Conservation (phyloP, 768 basidiomycete genomes). For the Tephrocybe sp. region DNA sequence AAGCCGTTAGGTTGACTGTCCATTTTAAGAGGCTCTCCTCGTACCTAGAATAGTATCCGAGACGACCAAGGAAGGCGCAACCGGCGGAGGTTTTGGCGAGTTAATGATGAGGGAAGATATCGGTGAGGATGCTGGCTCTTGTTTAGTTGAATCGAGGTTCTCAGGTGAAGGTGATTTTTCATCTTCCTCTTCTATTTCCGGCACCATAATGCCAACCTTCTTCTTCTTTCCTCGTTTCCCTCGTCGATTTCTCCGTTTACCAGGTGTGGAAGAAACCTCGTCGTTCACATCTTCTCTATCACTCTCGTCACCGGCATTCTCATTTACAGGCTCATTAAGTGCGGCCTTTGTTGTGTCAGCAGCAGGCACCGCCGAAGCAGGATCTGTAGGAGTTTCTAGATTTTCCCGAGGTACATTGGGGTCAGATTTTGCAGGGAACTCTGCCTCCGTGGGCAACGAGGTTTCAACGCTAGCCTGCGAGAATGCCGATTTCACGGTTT, state of each 20-base stretch:
- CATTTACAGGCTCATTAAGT: slow-evolving; percentile 5
- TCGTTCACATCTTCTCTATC: slow-evolving; percentile 45
- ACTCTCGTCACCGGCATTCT: slow-evolving; percentile 52
- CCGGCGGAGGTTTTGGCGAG: slow-evolving; percentile 24
- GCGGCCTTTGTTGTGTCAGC: neutral
- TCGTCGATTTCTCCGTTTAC: slow-evolving; percentile 43
- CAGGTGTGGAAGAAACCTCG: slow-evolving; percentile 36
- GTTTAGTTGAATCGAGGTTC: slow-evolving; percentile 5
- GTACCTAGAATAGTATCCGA: slow-evolving; percentile 75
- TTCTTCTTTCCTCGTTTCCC: slow-evolving; percentile 57
- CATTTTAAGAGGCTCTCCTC: slow-evolving; percentile 15
- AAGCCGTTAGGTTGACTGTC: neutral
- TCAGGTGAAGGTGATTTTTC: slow-evolving; percentile 24
- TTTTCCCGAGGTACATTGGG: neutral
- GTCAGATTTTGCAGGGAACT: slow-evolving; percentile 5
- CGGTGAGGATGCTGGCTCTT: slow-evolving; percentile 10
- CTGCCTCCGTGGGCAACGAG: neutral
- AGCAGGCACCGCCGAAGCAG: neutral
- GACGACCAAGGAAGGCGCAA: slow-evolving; percentile 56
- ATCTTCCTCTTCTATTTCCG: slow-evolving; percentile 37
- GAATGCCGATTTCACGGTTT: neutral
- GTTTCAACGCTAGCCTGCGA: slow-evolving; percentile 1
- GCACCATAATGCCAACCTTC: slow-evolving; percentile 30
- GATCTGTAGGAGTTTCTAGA: slow-evolving; percentile 1
- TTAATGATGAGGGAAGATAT: slow-evolving; percentile 20